These are phyloP conservation scores for Marchantia polymorpha DNA, from an alignment of 225 moss, liverwort and hornwort species.

Conservation along the genomic window DNA sequence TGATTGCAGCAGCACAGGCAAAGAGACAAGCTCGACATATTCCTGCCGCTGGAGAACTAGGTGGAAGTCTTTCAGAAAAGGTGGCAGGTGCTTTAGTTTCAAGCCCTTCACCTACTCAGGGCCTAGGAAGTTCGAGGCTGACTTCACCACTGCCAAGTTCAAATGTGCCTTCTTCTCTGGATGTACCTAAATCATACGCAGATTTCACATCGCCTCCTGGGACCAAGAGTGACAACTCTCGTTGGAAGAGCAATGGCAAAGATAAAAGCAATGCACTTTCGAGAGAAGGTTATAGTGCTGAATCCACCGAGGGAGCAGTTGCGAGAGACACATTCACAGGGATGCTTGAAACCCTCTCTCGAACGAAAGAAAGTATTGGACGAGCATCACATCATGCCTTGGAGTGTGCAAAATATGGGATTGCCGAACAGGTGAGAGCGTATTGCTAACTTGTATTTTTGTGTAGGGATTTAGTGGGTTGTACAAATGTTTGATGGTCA, in stretches of 20 bases:
- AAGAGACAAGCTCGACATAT: slow-evolving; percentile 79
- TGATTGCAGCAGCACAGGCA: slow-evolving; percentile 97
- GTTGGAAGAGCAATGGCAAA: slow-evolving; percentile 58
- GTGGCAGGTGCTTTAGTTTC: slow-evolving; percentile 52
- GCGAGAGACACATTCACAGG: slow-evolving; percentile 94
- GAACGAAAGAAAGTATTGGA: slow-evolving; percentile 97
- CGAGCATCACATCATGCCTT: slow-evolving; percentile 97
- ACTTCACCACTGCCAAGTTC: slow-evolving; percentile 61
- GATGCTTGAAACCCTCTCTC: slow-evolving; percentile 95
- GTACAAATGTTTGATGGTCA: neutral
- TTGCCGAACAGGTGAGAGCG: slow-evolving; percentile 76
- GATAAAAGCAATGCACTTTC: slow-evolving; percentile 39
- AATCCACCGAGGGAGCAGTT: slow-evolving; percentile 77
- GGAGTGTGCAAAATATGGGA: slow-evolving; percentile 90
- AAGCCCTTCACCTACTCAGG: slow-evolving; percentile 83
- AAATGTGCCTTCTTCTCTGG: slow-evolving; percentile 38
- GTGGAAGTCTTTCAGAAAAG: slow-evolving; percentile 59
- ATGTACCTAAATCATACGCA: slow-evolving; percentile 38
- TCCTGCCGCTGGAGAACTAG: slow-evolving; percentile 49
- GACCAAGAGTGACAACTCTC: slow-evolving; percentile 31
- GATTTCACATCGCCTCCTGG: slow-evolving; percentile 38
- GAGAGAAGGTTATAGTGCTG: slow-evolving; percentile 39
- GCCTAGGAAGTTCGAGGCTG: slow-evolving; percentile 66
- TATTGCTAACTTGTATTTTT: neutral
- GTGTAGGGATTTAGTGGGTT: neutral